Conservation (phyloP, 768 basidiomycete genomes). For the Kwoniella newhampshirensis region DNA sequence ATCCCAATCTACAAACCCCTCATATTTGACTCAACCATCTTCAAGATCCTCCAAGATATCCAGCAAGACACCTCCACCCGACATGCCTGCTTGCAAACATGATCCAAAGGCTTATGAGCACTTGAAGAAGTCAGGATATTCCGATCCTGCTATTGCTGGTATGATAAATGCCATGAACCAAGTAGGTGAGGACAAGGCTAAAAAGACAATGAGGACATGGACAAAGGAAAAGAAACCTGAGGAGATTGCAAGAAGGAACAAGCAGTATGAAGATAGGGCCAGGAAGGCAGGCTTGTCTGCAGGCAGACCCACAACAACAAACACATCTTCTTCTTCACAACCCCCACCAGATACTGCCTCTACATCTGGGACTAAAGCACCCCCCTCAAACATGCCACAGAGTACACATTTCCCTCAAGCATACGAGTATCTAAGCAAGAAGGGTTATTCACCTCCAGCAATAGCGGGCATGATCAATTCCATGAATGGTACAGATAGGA, state of each 20-base stretch:
- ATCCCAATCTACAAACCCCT: too few species aligned
- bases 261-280: constrained; percentile 11
- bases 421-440: constrained; percentile 1
- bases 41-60: too few species aligned
- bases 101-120: constrained; percentile 2
- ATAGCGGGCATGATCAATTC: constrained; percentile 6
- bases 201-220: constrained; percentile 10
- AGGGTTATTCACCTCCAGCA: constrained; percentile 2
- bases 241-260: constrained; percentile 9
- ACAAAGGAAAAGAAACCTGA: constrained; percentile 5
- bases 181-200: constrained; percentile 6
- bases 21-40: too few species aligned
- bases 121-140: constrained; percentile 6
- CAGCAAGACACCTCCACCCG: not conserved
- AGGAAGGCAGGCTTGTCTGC: constrained; percentile 4
- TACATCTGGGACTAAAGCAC: not conserved
- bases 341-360: too few species aligned
- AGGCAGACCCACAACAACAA: not conserved
- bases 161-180: constrained; percentile 12
- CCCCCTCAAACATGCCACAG: constrained; percentile 10
- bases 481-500: not conserved
- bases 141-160: constrained; percentile 14
- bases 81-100: constrained; percentile 14
- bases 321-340: too few species aligned
- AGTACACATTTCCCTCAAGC: not conserved